Percentiles rank a stretch among this genome's conserved stretches.
Conservation (phyloP, 2,329 filamentous ascomycete genomes). For the Dryadomyces sulphureus region DNA sequence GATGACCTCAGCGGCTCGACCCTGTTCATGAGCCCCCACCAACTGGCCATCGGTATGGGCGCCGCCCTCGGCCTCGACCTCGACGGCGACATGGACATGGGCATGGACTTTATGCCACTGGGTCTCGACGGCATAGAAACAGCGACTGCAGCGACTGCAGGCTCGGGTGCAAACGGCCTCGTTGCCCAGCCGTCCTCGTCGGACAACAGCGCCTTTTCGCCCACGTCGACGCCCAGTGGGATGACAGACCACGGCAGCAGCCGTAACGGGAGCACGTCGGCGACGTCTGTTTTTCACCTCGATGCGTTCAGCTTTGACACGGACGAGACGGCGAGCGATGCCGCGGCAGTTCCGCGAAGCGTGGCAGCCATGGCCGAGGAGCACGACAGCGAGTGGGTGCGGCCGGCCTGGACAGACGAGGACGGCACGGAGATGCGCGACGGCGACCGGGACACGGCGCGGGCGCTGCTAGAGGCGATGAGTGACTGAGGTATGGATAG, state of each 20-base stretch:
- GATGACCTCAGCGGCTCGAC: no score
- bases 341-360: slow-evolving; percentile 7
- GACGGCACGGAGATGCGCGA: slow-evolving; percentile 8
- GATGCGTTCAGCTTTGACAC: neutral
- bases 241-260: neutral
- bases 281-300: neutral
- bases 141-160: no score
- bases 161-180: neutral
- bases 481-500: slow-evolving; percentile 11
- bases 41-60: slow-evolving; percentile 27
- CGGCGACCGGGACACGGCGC: slow-evolving; percentile 22
- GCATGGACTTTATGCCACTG: neutral
- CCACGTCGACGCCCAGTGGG: neutral
- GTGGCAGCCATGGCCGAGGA: slow-evolving; percentile 14
- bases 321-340: neutral
- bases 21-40: slow-evolving; percentile 7
- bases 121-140: no score
- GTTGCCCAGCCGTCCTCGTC: slow-evolving; percentile 9
- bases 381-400: no score
- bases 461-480: slow-evolving; percentile 22
- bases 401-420: slow-evolving; percentile 9
- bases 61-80: slow-evolving; percentile 21
- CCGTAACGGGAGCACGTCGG: neutral
- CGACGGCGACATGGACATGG: slow-evolving; percentile 6
- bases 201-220: slow-evolving; percentile 12